phyloP scores from a whole-genome alignment of 192 early-diverging fungal genomes.

The Backusella australiensis region DNA sequence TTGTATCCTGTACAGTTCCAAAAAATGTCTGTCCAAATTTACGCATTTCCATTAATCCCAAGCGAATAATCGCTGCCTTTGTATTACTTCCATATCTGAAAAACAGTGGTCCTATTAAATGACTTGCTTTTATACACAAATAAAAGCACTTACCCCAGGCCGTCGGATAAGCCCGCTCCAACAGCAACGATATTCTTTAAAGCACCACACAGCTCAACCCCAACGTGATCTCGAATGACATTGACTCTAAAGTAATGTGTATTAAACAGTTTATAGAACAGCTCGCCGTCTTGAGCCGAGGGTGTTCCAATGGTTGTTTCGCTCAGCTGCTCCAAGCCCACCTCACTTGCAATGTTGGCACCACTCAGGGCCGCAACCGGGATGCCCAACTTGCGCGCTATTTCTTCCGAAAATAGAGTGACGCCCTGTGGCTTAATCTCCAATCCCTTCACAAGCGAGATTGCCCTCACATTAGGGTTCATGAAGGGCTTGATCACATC shows the following conservation, averaged over 20 bases:
- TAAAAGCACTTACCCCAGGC: conserved; percentile 58
- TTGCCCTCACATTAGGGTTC: conserved; percentile 68
- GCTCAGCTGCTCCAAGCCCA: conserved; percentile 89
- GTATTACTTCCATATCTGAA: conserved; percentile 79
- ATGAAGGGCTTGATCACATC: conserved; percentile 73
- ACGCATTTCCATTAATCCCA: conserved; percentile 94
- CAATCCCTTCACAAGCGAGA: conserved; percentile 93
- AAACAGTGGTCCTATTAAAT: not conserved
- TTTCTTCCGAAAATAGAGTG: conserved; percentile 72
- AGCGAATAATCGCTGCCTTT: conserved; percentile 94
- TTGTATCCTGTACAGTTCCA: conserved; percentile 77
- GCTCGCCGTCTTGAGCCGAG: conserved; percentile 63
- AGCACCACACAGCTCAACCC: conserved; percentile 95
- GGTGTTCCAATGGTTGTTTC: conserved; percentile 90
- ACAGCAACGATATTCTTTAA: conserved; percentile 96
- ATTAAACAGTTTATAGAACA: conserved; percentile 83
- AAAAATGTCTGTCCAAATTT: conserved; percentile 84
- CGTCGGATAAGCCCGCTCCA: conserved; percentile 90
- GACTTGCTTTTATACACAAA: not conserved
- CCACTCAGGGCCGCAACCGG: conserved; percentile 81
- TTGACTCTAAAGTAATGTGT: conserved; percentile 85
- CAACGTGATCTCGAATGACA: conserved; percentile 81
- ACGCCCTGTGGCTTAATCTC: conserved; percentile 73
- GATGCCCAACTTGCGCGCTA: conserved; percentile 51
- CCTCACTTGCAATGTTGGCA: conserved; percentile 96